Percentiles rank a stretch among this genome's conserved stretches.
Evolutionary conservation across 1,284 basidiomycete species (phyloP).

Genomic region (Cryptococcus sp.): DNA sequence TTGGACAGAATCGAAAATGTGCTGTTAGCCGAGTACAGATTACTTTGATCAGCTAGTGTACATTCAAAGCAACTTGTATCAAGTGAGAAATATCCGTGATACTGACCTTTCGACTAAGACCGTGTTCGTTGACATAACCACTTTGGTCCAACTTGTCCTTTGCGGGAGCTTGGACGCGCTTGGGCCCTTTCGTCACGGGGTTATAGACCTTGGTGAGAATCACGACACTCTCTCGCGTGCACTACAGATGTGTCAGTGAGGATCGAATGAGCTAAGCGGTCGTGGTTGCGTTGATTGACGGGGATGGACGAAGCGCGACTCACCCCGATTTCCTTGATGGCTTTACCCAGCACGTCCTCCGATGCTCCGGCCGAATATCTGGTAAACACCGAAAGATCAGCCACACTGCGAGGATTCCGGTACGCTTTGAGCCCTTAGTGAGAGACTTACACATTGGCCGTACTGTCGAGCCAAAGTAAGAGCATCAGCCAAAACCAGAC

Average conservation of each 20-base stretch:
- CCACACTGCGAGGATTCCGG: not conserved
- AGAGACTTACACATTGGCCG: slow-evolving; percentile 29
- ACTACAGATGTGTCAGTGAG: not conserved
- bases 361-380: slow-evolving; percentile 59
- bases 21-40: slow-evolving; percentile 29
- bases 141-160: not conserved
- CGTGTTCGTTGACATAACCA: slow-evolving; percentile 55
- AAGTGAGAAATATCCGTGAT: too few species aligned
- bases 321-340: slow-evolving; percentile 69
- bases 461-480: slow-evolving; percentile 14
- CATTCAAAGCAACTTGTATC: too few species aligned
- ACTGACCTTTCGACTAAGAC: slow-evolving; percentile 54
- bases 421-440: not conserved
- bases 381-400: not conserved
- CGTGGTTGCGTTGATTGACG: not conserved
- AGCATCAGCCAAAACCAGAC: not conserved
- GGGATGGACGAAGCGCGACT: not conserved
- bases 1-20: slow-evolving; percentile 70
- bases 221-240: slow-evolving; percentile 71
- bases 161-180: slow-evolving; percentile 10
- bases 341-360: slow-evolving; percentile 72
- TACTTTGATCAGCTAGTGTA: not conserved
- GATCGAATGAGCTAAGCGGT: not conserved
- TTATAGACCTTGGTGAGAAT: slow-evolving; percentile 69
- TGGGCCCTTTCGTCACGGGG: slow-evolving; percentile 3